These are phyloP conservation scores for Cardiospermum halicacabum DNA, from an alignment of 345 rosid genomes.

Conservation along the genomic window DNA sequence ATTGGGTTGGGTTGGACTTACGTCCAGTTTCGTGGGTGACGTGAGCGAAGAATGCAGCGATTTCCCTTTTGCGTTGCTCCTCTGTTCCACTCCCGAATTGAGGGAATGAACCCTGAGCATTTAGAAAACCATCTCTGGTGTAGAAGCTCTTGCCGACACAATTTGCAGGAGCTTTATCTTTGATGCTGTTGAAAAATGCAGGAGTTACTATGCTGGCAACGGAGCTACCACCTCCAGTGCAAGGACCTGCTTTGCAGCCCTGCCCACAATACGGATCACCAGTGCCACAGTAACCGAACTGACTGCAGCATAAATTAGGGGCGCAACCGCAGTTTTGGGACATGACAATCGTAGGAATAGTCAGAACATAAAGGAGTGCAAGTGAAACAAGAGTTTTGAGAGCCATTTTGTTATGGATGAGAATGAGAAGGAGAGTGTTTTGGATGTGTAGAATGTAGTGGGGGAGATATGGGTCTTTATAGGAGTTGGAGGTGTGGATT, in stretches of 20 bases:
- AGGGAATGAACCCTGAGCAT: constrained; percentile 11
- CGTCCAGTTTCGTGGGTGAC: constrained; percentile 44
- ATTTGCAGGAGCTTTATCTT: constrained; percentile 21
- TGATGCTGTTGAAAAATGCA: constrained; percentile 38
- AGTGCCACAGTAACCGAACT: constrained; percentile 39
- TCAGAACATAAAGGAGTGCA: too few relatives aligned
- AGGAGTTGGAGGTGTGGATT: too few relatives aligned
- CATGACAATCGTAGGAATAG: constrained; percentile 4
- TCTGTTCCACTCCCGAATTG: constrained; percentile 18
- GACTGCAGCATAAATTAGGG: constrained; percentile 43
- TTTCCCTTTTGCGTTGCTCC: constrained; percentile 33
- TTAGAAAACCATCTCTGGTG: constrained; percentile 22
- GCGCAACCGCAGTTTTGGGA: constrained; percentile 59
- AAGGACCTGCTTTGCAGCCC: constrained; percentile 49
- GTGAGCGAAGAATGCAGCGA: constrained; percentile 53
- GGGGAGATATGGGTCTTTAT: too few relatives aligned
- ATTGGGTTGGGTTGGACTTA: constrained; percentile 16
- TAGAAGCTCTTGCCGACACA: constrained; percentile 51
- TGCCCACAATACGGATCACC: constrained; percentile 31
- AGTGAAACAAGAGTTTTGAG: too few relatives aligned
- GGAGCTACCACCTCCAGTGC: constrained; percentile 20
- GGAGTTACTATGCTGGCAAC: constrained; percentile 40
- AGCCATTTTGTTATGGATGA: too few relatives aligned
- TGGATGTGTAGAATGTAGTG: too few relatives aligned
- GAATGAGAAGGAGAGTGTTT: too few relatives aligned